These are phyloP conservation scores for Penicillium goetzii DNA, from an alignment of 495 filamentous ascomycete species.

Conservation along the genomic window DNA sequence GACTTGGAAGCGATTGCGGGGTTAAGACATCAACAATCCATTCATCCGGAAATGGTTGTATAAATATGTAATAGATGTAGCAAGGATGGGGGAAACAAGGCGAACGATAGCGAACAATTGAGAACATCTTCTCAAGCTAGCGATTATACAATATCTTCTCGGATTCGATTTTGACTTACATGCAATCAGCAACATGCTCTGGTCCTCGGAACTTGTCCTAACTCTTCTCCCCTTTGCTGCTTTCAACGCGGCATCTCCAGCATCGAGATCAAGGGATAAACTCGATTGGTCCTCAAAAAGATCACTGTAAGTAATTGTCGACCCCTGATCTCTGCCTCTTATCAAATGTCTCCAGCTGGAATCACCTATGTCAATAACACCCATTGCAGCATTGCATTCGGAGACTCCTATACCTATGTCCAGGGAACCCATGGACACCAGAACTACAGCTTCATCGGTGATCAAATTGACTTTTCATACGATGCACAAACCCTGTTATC, in stretches of 20 bases:
- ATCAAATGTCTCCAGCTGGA: not conserved
- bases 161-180: not conserved
- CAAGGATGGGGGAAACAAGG: not conserved
- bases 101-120: not conserved
- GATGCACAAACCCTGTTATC: conserved; percentile 44
- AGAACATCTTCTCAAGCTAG: not conserved
- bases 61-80: not conserved
- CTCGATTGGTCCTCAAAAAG: conserved; percentile 41
- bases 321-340: not conserved
- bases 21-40: not conserved
- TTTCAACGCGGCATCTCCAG: conserved; percentile 10
- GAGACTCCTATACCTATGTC: conserved; percentile 59
- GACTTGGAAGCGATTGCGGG: conserved; percentile 16
- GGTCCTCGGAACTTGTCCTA: not conserved
- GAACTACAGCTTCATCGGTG: conserved; percentile 56
- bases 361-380: not conserved
- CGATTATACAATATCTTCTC: not conserved
- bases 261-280: conserved; percentile 15
- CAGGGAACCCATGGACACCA: conserved; percentile 52
- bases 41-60: not conserved
- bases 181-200: conserved; percentile 10
- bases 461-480: conserved; percentile 43
- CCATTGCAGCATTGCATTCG: conserved; percentile 49
- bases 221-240: conserved; percentile 7
- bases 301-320: conserved; percentile 29